Percentiles rank a stretch among this genome's conserved stretches.
These are phyloP conservation scores for Stylonectria norvegica DNA, from an alignment of 2,329 filamentous ascomycete genomes.

Conservation along the genomic window DNA sequence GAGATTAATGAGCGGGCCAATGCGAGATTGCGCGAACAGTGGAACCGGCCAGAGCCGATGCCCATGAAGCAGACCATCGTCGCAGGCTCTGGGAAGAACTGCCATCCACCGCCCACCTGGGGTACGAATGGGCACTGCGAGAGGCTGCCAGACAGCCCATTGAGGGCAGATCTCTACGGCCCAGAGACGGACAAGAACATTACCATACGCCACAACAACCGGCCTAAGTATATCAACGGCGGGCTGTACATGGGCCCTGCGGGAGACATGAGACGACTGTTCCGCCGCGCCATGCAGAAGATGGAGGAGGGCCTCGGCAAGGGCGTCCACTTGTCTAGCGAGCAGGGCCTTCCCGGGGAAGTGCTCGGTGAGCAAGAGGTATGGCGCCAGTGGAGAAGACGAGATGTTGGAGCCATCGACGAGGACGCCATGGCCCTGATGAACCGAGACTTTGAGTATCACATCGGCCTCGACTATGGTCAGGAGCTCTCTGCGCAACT, in stretches of 20 bases:
- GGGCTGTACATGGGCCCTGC: slow-evolving; percentile 20
- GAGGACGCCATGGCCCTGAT: slow-evolving; percentile 4
- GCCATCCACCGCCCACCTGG: slow-evolving; percentile 14
- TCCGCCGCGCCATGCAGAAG: slow-evolving; percentile 14
- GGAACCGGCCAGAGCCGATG: slow-evolving; percentile 8
- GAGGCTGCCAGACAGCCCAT: slow-evolving; percentile 20
- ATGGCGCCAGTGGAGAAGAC: slow-evolving; percentile 2
- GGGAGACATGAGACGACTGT: slow-evolving; percentile 16
- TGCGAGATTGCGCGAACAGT: slow-evolving; percentile 13
- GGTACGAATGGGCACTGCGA: slow-evolving; percentile 24
- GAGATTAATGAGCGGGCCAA: slow-evolving; percentile 15
- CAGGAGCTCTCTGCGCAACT: slow-evolving; percentile 26
- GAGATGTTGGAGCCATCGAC: too few species aligned
- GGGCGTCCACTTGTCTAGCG: slow-evolving; percentile 1
- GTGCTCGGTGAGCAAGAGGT: slow-evolving; percentile 25
- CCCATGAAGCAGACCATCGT: slow-evolving; percentile 24
- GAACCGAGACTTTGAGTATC: slow-evolving; percentile 24
- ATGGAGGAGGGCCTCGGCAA: slow-evolving; percentile 7
- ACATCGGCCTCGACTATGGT: slow-evolving; percentile 24
- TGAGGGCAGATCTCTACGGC: slow-evolving; percentile 23
- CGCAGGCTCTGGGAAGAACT: slow-evolving; percentile 23
- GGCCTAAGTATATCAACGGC: slow-evolving; percentile 21
- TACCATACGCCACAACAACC: slow-evolving; percentile 8
- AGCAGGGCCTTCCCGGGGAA: slow-evolving; percentile 23
- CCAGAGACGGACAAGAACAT: slow-evolving; percentile 13